These are phyloP conservation scores for Suhomyces emberorum DNA, from an alignment of 805 yeast species.

Conservation along the genomic window DNA sequence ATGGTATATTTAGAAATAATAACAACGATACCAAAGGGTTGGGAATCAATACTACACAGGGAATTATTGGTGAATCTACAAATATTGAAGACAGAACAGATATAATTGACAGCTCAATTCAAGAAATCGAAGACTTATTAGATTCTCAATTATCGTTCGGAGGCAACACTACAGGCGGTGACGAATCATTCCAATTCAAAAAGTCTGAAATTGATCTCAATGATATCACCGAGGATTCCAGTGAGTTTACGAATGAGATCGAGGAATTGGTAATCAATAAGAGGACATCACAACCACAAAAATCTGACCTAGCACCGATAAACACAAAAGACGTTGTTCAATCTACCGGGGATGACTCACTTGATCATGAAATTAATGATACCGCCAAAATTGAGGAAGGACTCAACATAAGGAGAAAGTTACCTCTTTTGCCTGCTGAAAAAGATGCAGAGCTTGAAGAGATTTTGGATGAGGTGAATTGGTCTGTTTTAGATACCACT, in stretches of 20 bases:
- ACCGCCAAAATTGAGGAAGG: conserved; percentile 1
- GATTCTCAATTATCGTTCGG: conserved; percentile 28
- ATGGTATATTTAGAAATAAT: not conserved
- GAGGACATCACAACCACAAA: not conserved
- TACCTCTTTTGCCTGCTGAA: conserved; percentile 15
- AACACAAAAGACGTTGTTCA: conserved; percentile 1
- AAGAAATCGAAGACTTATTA: conserved; percentile 39
- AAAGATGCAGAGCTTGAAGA: conserved; percentile 54
- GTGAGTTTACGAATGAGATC: conserved; percentile 5
- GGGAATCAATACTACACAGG: conserved; percentile 8
- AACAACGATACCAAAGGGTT: conserved; percentile 5
- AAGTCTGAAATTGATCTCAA: not conserved
- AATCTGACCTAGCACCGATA: conserved; percentile 8
- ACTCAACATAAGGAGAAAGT: conserved; percentile 4
- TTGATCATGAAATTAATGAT: too few relatives aligned
- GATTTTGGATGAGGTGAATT: conserved; percentile 70
- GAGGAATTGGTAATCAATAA: conserved; percentile 1
- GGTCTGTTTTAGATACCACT: conserved; percentile 69
- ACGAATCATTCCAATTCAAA: not conserved
- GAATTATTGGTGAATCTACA: conserved; percentile 15
- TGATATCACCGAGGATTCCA: not conserved
- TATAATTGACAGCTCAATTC: conserved; percentile 32
- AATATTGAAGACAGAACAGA: conserved; percentile 10
- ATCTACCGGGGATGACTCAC: not conserved
- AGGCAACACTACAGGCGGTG: not conserved